Conservation (phyloP, 192 early-diverging fungal genomes). For the Backusella westeae region DNA sequence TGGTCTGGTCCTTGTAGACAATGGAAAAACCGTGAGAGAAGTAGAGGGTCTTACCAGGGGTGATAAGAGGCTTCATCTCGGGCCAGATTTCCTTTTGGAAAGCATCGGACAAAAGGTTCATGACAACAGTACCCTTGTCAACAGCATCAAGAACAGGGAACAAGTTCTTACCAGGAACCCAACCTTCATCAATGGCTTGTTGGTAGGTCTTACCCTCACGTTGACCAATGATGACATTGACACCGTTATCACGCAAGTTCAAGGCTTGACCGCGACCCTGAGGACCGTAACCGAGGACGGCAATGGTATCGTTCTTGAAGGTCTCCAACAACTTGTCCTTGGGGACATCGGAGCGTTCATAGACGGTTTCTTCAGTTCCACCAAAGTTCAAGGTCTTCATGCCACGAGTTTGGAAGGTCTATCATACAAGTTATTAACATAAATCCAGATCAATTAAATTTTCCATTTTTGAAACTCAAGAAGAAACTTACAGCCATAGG, state of each 20-base stretch:
- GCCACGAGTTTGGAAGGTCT: conserved; percentile 61
- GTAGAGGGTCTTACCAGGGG: conserved; percentile 97
- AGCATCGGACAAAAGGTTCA: conserved; percentile 96
- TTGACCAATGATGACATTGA: conserved; percentile 94
- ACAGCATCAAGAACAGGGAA: conserved; percentile 91
- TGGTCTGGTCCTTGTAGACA: conserved; percentile 88
- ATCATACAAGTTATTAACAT: conserved; percentile 24
- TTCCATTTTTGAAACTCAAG: neutral
- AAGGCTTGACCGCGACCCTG: conserved; percentile 94
- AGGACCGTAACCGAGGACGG: conserved; percentile 94
- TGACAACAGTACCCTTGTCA: conserved; percentile 86
- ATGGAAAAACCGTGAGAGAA: conserved; percentile 97
- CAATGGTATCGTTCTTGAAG: conserved; percentile 91
- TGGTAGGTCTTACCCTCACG: conserved; percentile 91
- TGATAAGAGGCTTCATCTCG: conserved; percentile 81
- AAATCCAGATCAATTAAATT: neutral
- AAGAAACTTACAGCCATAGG: neutral
- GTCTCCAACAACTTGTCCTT: conserved; percentile 86
- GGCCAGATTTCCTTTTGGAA: conserved; percentile 91
- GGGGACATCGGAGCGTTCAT: conserved; percentile 93
- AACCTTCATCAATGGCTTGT: conserved; percentile 90
- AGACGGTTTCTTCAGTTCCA: conserved; percentile 87
- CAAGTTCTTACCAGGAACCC: conserved; percentile 93
- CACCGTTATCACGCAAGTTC: conserved; percentile 94
- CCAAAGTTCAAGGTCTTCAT: conserved; percentile 96